phyloP scores from a whole-genome alignment of 2,329 filamentous ascomycete genomes.

The Cordyceps pruinosa region DNA sequence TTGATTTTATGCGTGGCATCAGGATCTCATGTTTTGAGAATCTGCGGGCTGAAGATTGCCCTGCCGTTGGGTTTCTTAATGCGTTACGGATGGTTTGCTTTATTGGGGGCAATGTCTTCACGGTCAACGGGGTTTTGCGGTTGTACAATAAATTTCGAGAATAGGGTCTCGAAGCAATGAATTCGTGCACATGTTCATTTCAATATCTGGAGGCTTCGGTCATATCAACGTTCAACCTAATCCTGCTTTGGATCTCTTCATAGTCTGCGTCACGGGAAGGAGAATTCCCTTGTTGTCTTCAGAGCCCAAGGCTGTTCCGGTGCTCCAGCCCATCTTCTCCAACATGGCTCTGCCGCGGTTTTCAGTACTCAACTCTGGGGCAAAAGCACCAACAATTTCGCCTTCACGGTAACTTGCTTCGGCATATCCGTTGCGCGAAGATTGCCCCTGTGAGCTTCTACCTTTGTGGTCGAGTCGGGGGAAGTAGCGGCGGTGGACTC shows the following conservation, averaged over 20 bases:
- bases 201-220: constrained; percentile 20
- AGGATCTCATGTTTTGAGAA: constrained; percentile 52
- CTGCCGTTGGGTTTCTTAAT: constrained; percentile 53
- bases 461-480: constrained; percentile 40
- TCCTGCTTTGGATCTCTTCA: constrained; percentile 81
- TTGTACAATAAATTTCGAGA: constrained; percentile 65
- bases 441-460: constrained; percentile 28
- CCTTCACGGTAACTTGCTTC: constrained; percentile 67
- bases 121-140: constrained; percentile 63
- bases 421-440: constrained; percentile 20
- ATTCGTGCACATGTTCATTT: constrained; percentile 50
- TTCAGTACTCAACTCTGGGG: constrained; percentile 73
- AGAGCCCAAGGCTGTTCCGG: constrained; percentile 76
- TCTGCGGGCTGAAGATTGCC: constrained; percentile 31
- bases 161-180: constrained; percentile 56
- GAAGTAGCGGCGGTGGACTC: constrained; percentile 48
- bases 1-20: constrained; percentile 44
- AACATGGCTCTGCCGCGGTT: constrained; percentile 84
- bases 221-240: constrained; percentile 49
- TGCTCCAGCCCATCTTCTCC: constrained; percentile 96
- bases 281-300: constrained; percentile 81
- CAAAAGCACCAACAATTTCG: constrained; percentile 77
- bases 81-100: constrained; percentile 67
- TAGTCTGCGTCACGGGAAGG: constrained; percentile 75
- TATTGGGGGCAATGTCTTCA: constrained; percentile 63